Evolutionary conservation across 495 filamentous ascomycete species (phyloP), one percentile per base, ranked within the genome.

Genomic region (Collariella sp.): DNA sequence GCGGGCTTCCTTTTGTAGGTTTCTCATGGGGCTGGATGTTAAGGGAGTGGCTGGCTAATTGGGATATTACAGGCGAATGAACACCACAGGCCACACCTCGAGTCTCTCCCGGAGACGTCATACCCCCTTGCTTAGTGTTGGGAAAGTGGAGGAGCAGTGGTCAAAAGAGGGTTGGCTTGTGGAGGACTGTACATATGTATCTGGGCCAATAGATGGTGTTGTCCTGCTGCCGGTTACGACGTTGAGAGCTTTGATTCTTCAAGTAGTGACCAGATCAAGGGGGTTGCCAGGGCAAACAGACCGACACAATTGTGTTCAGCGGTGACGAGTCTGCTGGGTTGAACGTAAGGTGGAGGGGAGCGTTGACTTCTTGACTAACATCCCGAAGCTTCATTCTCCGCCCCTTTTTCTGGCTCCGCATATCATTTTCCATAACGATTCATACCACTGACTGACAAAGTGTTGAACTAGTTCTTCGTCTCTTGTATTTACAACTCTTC

Each of bases 1-100:
- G 93, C 67, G 93, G 93, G n/a, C 65, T 91, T 60, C 93, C 94
- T 59, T 98, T 84, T 67, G 93, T 96, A 77, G 66, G 91, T 82
- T n/a, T 36, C 18, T 20, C 9, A 26, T 35, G 18, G n/a, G n/a
- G n/a, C n/a, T n/a, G n/a, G n/a, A n/a, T 7, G 15, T 22, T n/a
- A 18, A 2, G 9, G 5, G 2, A 13, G 5, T 33, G 9, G 5
- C 22, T 11, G 1, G 29, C 35, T 40, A 29, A 10, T 19, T 34
- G 36, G 19, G 39, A 11, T 13, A 33, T 41, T 40, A 1, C 20
- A 95, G 90, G 91, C 91, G 52, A 80, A 95, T 59, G 88, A 95
- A 62, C 85, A 91, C 55, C 82, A 96, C 73, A 79, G 86, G 57
- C 76, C 84, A 60, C 82, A 88, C 61, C 79, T 96, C 57, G 79